Percentiles rank a stretch among this genome's conserved stretches.
These are phyloP conservation scores for Populus alba DNA, from an alignment of 345 rosid genomes.

Conservation along the genomic window DNA sequence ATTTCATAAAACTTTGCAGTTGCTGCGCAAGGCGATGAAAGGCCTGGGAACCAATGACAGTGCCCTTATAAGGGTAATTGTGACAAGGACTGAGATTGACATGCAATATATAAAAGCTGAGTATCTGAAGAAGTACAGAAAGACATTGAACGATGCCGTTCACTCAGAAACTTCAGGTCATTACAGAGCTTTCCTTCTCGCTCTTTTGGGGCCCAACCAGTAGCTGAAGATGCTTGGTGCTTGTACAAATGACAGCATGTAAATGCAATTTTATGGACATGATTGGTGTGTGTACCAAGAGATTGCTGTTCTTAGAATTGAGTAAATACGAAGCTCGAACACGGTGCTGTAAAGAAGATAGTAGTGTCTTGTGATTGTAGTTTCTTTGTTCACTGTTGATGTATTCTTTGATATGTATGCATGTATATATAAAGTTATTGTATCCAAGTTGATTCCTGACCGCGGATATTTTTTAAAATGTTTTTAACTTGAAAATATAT, in stretches of 20 bases:
- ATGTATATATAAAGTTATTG: not conserved
- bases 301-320: not conserved
- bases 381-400: too few relatives aligned
- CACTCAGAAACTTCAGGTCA: constrained; percentile 66
- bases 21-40: constrained; percentile 55
- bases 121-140: constrained; percentile 53
- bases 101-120: constrained; percentile 66
- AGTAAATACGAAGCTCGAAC: not conserved
- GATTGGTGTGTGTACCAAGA: not conserved
- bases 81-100: constrained; percentile 69
- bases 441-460: not conserved
- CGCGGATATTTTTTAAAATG: accelerated
- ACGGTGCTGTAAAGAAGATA: not conserved
- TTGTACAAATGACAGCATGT: not conserved
- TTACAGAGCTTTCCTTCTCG: constrained; percentile 56
- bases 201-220: constrained; percentile 56
- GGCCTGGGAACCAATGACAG: constrained; percentile 63
- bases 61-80: constrained; percentile 53
- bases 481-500: too few relatives aligned
- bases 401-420: not conserved
- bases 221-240: constrained; percentile 9
- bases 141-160: constrained; percentile 56
- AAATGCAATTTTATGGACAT: not conserved
- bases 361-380: too few relatives aligned
- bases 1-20: constrained; percentile 24